Evolutionary conservation across 352 stramenopile genomes (phyloP).

Genomic region (Halophytophthora polymorphica): DNA sequence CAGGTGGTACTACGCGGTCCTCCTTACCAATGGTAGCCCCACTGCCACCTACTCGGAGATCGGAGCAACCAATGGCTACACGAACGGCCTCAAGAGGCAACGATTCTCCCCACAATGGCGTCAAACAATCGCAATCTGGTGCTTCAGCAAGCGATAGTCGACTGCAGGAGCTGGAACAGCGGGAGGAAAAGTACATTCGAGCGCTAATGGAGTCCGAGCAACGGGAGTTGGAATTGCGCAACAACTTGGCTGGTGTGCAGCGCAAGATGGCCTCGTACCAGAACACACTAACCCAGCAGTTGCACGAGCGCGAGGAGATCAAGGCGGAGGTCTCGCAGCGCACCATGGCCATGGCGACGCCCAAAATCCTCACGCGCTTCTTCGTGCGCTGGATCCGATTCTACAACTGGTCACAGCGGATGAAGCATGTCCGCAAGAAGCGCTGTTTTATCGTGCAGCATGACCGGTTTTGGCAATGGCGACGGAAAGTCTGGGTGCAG

Average conservation of each 20-base stretch:
- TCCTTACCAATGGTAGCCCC: too few species aligned
- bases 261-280: conserved; percentile 46
- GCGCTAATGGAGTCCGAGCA: conserved; percentile 79
- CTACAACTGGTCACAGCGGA: conserved; percentile 45
- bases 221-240: conserved; percentile 62
- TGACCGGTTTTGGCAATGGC: conserved; percentile 64
- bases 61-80: too few species aligned
- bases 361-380: conserved; percentile 52
- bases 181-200: conserved; percentile 73
- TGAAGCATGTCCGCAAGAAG: conserved; percentile 41
- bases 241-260: conserved; percentile 39
- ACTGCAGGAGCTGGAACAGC: conserved; percentile 55
- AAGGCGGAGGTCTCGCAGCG: conserved; percentile 51
- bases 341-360: conserved; percentile 36
- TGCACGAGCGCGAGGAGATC: conserved; percentile 45
- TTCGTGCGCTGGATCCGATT: conserved; percentile 62
- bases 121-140: conserved; percentile 1
- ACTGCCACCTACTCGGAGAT: too few species aligned
- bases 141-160: conserved; percentile 13
- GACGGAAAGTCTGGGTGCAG: conserved; percentile 44
- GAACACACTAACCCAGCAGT: conserved; percentile 32
- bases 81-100: too few species aligned
- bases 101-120: neutral
- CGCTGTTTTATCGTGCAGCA: conserved; percentile 53
- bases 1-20: neutral